Evolutionary conservation across 306 rosid species (phyloP).

Genomic region (Cyclanthera cordifolia): DNA sequence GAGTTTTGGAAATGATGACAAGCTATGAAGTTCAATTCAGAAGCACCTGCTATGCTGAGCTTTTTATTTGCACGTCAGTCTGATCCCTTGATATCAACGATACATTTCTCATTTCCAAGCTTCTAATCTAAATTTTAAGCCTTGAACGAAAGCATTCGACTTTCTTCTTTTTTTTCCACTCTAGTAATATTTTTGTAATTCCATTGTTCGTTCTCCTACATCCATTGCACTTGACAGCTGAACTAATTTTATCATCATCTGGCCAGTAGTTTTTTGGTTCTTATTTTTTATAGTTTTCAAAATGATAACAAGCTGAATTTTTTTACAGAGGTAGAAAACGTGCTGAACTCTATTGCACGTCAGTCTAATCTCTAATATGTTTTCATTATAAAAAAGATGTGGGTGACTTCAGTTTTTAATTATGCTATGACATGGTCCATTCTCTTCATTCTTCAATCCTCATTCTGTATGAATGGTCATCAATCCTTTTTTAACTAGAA

Average conservation of each 20-base stretch:
- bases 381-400: no score
- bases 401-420: background rate
- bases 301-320: conserved; percentile 4
- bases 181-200: background rate
- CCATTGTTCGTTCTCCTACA: no score
- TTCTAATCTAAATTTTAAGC: background rate
- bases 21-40: background rate
- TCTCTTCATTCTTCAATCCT: no score
- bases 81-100: conserved; percentile 10
- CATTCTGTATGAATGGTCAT: no score
- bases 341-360: no score
- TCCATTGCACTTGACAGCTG: no score
- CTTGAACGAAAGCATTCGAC: no score
- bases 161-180: no score
- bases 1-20: conserved; percentile 20
- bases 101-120: background rate
- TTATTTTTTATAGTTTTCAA: conserved; percentile 3
- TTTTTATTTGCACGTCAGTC: conserved; percentile 25
- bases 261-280: background rate
- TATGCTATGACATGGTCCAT: background rate
- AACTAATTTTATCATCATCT: no score
- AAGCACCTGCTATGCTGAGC: conserved; percentile 17
- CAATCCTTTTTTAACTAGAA: no score
- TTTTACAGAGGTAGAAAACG: no score
- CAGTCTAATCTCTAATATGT: no score